Conservation (phyloP, 805 yeast species). For the Candida coquimbonensis region DNA sequence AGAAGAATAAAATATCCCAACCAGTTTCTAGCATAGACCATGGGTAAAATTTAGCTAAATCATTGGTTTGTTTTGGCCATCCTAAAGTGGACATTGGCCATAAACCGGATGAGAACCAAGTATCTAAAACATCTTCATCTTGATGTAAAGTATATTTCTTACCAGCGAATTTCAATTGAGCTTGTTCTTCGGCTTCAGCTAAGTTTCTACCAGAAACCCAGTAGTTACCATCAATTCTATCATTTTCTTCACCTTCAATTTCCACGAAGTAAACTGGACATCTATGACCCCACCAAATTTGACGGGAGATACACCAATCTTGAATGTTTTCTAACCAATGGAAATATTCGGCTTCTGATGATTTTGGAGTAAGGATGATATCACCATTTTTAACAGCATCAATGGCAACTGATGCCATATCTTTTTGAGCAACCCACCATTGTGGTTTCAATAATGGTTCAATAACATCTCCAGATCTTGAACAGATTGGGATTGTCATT, state of each 20-base stretch:
- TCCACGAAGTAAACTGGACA: slow-evolving; percentile 90
- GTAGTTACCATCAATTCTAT: slow-evolving; percentile 58
- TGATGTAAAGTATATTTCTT: slow-evolving; percentile 72
- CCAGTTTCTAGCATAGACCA: slow-evolving; percentile 96
- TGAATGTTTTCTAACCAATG: slow-evolving; percentile 94
- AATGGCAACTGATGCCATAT: slow-evolving; percentile 83
- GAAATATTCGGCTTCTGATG: slow-evolving; percentile 89
- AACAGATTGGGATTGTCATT: slow-evolving; percentile 91
- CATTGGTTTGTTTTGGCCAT: slow-evolving; percentile 81
- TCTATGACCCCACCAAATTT: slow-evolving; percentile 95
- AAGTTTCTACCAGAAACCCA: slow-evolving; percentile 88
- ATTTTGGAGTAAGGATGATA: slow-evolving; percentile 75
- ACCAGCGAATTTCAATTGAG: slow-evolving; percentile 63
- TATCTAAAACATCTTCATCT: slow-evolving; percentile 97
- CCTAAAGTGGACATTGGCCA: slow-evolving; percentile 98
- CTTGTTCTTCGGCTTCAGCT: slow-evolving; percentile 83
- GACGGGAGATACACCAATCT: slow-evolving; percentile 99
- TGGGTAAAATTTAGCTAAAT: slow-evolving; percentile 75
- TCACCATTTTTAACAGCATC: slow-evolving; percentile 78
- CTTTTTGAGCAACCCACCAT: slow-evolving; percentile 96
- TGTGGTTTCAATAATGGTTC: slow-evolving; percentile 97
- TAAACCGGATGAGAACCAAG: slow-evolving; percentile 97
- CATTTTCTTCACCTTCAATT: slow-evolving; percentile 57
- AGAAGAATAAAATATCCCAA: slow-evolving; percentile 98
- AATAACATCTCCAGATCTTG: slow-evolving; percentile 94